Evolutionary conservation across 2,329 filamentous ascomycete genomes (phyloP), one percentile per base, ranked within the genome.

Genomic region (Aspergillus persii): DNA sequence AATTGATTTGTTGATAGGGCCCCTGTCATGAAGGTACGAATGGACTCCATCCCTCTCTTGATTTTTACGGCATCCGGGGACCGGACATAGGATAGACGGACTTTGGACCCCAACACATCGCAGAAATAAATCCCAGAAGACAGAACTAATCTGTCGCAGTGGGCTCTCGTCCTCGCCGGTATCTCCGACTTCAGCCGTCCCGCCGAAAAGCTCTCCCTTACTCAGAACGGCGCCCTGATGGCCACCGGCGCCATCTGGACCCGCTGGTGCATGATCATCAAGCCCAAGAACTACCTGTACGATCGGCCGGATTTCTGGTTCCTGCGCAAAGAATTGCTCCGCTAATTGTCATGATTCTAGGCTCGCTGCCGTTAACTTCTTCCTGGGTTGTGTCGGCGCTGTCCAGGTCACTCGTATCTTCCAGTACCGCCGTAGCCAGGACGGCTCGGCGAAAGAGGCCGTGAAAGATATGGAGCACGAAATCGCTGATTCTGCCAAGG

Each of bases 251-350:
- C 90, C 66, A 99, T 99, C 84, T 99, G 95, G 95, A 99, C 95
- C 50, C 87, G 95, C 67, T 99, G 95, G 95, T 99, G 95, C 84
- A 84, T 98, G 74, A 90, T 99, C 77, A 99, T 99, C 80, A 92
- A 88, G 78, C 95, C 95, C 59, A 88, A 87, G 79, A 99, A 99
- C 83, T 81, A 92, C 72, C 89, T 97, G 89, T 92, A 81, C 51
- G 87, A 80, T 23, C 26, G 3, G 12, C 47, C 8, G 26, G 6
- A n/a, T 12, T 41, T 5, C 12, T 23, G 11, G 5, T 50, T 27
- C 8, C n/a, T 29, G 12, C 4, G 26, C 23, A 18, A 11, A 31
- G 50, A 8, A 15, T 11, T 4, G 12, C 36, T 29, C 9, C 51
- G 39, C 36, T 60, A 68, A 62, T 23, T 23, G 18, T 23, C 67